Evolutionary conservation across 208 protist species (phyloP), one percentile per base, ranked within the genome.

Genomic region (Perkinsela sp.): DNA sequence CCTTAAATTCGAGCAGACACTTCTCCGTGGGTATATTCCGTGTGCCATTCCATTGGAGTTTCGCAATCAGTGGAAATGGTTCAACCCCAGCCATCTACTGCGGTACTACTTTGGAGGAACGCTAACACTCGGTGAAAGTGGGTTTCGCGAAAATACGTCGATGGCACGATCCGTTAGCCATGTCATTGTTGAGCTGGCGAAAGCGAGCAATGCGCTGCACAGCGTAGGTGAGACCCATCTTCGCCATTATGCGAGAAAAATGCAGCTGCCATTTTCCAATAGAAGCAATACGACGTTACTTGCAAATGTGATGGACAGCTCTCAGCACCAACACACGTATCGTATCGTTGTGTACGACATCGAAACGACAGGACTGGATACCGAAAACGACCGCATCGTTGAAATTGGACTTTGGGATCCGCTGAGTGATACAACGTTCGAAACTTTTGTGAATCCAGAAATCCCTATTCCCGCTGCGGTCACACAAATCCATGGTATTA

Each of bases 341-440:
- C 48, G 84, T 66, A 6, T 88, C 6, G 78, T 92, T 1, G 67
- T 89, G 28, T 88, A 88, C 68, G 86, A 92, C 69, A 70, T 92
- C 28, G 86, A 92, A 75, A 87, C 83, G 31, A 92, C 86, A 0
- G 86, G 86, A 30, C 78, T 92, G 29, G 88, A 88, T 71, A 71
- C 78, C 0, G 66, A 75, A 30, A 87, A 82, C 22, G 86, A 92
- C 48, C 77, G 74, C 22, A 85, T 92, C 15, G 78, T 92, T 48
- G 86, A 92, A 66, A 72, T 92, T 57, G 84, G 80, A 29, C 68
- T 88, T 30, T 92, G 77, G 68, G 86, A 92, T 72, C 86, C 86
- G 0, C 75, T 90, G 22, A 80, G 85, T 72, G 78, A 84, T 67
- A 80, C 67, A 0, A 79, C 78, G 16, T 92, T 89, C 68, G 76